phyloP scores from a whole-genome alignment of 345 rosid species.

The Lumnitzera racemosa region DNA sequence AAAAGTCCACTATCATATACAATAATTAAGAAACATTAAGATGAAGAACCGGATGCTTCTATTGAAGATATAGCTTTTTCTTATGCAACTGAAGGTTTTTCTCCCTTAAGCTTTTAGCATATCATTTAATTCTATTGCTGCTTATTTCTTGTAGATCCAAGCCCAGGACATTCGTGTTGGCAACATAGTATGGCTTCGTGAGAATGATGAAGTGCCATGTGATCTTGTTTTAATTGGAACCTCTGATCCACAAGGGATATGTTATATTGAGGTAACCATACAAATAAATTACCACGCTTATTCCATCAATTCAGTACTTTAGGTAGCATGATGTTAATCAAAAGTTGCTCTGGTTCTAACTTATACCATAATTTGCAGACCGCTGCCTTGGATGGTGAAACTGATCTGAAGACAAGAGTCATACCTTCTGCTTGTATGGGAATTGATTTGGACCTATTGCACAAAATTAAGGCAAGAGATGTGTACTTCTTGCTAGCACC shows the following conservation, averaged over 20 bases:
- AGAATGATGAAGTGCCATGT: slow-evolving; percentile 99
- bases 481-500: slow-evolving; percentile 1
- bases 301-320: too few relatives aligned
- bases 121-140: neutral
- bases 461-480: slow-evolving; percentile 76
- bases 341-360: neutral
- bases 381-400: slow-evolving; percentile 95
- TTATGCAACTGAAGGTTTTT: too few relatives aligned
- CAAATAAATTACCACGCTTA: too few relatives aligned
- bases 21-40: too few relatives aligned
- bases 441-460: slow-evolving; percentile 78
- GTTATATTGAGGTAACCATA: slow-evolving; percentile 77
- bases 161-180: slow-evolving; percentile 89
- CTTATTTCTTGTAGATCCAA: slow-evolving; percentile 48
- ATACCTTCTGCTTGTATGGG: slow-evolving; percentile 90
- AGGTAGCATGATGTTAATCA: neutral
- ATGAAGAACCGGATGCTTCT: too few relatives aligned
- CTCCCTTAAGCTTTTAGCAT: too few relatives aligned
- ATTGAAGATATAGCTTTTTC: too few relatives aligned
- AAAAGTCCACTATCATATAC: too few relatives aligned
- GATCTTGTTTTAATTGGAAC: slow-evolving; percentile 95
- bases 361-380: slow-evolving; percentile 44
- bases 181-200: slow-evolving; percentile 94
- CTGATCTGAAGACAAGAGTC: slow-evolving; percentile 88
- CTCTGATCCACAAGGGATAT: slow-evolving; percentile 88